Percentiles rank a stretch among this genome's conserved stretches.
Conservation (phyloP, 2,329 filamentous ascomycete species). For the Trichoderma guizhouense region DNA sequence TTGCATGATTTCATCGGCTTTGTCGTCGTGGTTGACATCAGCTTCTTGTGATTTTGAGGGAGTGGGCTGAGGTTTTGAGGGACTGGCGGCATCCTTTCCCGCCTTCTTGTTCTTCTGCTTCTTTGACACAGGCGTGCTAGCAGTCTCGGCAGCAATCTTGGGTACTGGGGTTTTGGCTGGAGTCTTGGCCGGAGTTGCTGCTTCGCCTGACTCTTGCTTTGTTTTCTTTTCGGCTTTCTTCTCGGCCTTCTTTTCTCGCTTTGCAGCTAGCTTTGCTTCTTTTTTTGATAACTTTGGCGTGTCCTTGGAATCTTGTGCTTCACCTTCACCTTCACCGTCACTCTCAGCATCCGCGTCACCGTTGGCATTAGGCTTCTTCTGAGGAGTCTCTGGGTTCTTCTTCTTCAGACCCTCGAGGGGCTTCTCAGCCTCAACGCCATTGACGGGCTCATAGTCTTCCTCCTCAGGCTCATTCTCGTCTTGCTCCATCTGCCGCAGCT, state of each 20-base stretch:
- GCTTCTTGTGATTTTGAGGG: constrained; percentile 20
- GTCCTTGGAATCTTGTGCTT: constrained; percentile 32
- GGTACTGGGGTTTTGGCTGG: constrained; percentile 3
- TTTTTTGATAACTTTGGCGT: constrained; percentile 49
- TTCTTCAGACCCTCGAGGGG: constrained; percentile 63
- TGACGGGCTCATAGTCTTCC: constrained; percentile 44
- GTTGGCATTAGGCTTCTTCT: constrained; percentile 52
- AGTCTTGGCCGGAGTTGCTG: constrained; percentile 12
- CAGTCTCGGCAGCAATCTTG: constrained; percentile 19
- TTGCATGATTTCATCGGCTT: background rate
- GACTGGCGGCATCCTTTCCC: constrained; percentile 20
- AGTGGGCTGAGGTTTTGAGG: constrained; percentile 22
- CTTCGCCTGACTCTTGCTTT: constrained; percentile 18
- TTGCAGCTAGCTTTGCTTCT: constrained; percentile 51
- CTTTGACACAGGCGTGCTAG: constrained; percentile 27
- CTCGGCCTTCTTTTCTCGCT: constrained; percentile 44
- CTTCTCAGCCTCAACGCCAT: constrained; percentile 56
- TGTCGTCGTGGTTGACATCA: background rate
- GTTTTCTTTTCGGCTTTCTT: constrained; percentile 30
- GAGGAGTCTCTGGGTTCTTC: constrained; percentile 40
- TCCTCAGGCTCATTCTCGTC: constrained; percentile 41
- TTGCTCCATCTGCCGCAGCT: constrained; percentile 63
- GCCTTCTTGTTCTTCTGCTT: constrained; percentile 26
- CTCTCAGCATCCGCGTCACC: background rate
- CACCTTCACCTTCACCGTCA: constrained; percentile 25